A percentile compares a stretch with the other conserved stretches of the same genome.
phyloP scores from a whole-genome alignment of 2,329 filamentous ascomycete species.

The Lasiodiplodia sp. region DNA sequence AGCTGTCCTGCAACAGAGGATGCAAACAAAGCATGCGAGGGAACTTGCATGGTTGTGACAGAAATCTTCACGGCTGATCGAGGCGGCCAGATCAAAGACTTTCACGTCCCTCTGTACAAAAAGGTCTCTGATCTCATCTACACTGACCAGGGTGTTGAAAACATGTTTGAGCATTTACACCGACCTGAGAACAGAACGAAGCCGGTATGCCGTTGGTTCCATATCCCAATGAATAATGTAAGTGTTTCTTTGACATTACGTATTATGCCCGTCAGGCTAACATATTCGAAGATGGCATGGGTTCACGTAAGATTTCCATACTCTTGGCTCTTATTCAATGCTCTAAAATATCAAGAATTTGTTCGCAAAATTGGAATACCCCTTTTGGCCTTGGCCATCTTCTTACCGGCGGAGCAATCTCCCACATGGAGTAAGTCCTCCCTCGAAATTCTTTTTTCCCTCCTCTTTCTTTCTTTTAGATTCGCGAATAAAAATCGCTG shows the following conservation, averaged over 20 bases:
- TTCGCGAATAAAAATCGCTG: not conserved
- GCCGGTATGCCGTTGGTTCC: not conserved
- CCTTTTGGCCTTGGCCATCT: conserved; percentile 1
- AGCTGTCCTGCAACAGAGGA: too few species aligned
- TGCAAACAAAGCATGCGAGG: too few species aligned
- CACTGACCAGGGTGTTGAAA: too few species aligned
- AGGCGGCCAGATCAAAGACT: too few species aligned
- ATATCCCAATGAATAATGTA: conserved; percentile 12
- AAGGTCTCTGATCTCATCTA: too few species aligned
- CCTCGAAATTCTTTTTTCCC: too few species aligned
- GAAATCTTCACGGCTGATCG: too few species aligned
- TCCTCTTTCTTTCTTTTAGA: too few species aligned
- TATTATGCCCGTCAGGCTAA: not conserved
- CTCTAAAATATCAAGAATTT: not conserved
- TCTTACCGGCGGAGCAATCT: not conserved
- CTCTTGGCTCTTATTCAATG: not conserved
- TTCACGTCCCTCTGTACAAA: too few species aligned
- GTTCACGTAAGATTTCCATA: not conserved
- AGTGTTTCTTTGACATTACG: not conserved
- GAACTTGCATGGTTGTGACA: too few species aligned
- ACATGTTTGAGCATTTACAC: too few species aligned
- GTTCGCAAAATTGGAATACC: conserved; percentile 3
- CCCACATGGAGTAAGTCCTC: not conserved
- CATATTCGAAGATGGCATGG: not conserved
- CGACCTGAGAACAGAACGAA: not conserved